These are phyloP conservation scores for Penicillium angulare DNA, from an alignment of 495 filamentous ascomycete genomes.

Conservation along the genomic window DNA sequence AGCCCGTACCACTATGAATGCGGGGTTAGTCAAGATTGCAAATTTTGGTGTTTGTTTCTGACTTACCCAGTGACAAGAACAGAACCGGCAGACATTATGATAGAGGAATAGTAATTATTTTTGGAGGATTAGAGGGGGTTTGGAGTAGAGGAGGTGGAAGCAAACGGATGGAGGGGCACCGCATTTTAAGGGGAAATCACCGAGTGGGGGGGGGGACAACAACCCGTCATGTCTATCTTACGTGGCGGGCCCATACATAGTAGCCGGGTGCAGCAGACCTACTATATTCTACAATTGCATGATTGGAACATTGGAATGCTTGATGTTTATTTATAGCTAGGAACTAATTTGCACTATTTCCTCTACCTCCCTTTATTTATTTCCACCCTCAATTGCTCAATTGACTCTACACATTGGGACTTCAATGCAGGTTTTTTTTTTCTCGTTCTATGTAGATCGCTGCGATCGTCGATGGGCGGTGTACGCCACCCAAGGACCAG, in stretches of 20 bases:
- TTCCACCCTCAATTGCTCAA: background rate
- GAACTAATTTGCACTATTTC: too few species aligned
- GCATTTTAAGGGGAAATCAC: conserved; percentile 30
- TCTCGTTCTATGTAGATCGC: conserved; percentile 1
- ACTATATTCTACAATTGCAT: too few species aligned
- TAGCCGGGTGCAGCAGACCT: too few species aligned
- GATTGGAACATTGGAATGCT: too few species aligned
- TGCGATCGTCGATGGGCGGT: conserved; percentile 2
- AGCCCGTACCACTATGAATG: conserved; percentile 80
- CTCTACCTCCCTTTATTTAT: too few species aligned
- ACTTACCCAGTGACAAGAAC: conserved; percentile 90
- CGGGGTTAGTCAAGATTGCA: conserved; percentile 14
- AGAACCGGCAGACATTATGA: conserved; percentile 75
- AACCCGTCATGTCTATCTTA: conserved; percentile 10
- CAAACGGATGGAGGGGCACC: conserved; percentile 11
- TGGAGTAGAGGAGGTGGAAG: background rate
- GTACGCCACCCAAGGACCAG: background rate
- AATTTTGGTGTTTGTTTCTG: background rate
- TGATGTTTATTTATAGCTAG: too few species aligned
- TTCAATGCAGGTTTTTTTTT: background rate
- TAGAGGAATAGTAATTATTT: background rate
- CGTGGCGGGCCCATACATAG: too few species aligned
- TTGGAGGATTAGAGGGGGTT: background rate
- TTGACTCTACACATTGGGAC: background rate
- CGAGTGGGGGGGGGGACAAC: conserved; percentile 3